Evolutionary conservation across 2,329 filamentous ascomycete species (phyloP), one percentile per base, ranked within the genome.

Genomic region (Diaporthe caulivora): DNA sequence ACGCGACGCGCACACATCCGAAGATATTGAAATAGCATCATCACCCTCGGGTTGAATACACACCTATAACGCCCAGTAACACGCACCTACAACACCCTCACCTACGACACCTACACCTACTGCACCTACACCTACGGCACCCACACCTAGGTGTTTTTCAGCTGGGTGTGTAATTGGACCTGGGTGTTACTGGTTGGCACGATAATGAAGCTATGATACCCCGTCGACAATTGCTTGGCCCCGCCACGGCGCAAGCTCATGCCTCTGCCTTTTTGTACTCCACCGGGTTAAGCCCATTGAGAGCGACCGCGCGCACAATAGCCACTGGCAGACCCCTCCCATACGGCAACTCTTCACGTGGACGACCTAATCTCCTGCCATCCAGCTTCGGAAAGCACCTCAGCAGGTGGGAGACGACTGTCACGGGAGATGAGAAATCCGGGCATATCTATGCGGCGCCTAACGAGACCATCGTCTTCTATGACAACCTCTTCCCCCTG

Each of bases 401-500:
- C 2, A 53, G 42, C 31, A 67, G 71, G 69, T 87, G 83, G 83
- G 82, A 86, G 78, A 88, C 83, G 34, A 83, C 84, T 29, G 80
- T 83, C 71, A 82, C 87, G 15, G 90, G 89, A 68, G 90, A 91
- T 76, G 88, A 93, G 78, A 91, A 93, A 76, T 91, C 91, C 13
- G 96, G 97, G 0, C 95, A 98, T 79, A 98, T 98, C 77, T 86
- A 88, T n/a, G 88, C 93, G 15, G 88, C 87, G 3, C 84, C 92
- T 1, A 93, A 95, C 77, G 94, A 98, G 84, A 92, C 93, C 0
- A 92, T 98, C 58, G 83, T 98, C 9, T 99, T 97, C 84, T 92
- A 98, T 79, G 95, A 97, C 81, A 97, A 97, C 83, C 88, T 98
- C 65, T 97, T 97, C 75, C 96, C 96, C 0, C 86, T 97, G 37